Evolutionary conservation across 495 filamentous ascomycete species (phyloP), one percentile per base, ranked within the genome.

Genomic region (Glutinoglossum americanum): DNA sequence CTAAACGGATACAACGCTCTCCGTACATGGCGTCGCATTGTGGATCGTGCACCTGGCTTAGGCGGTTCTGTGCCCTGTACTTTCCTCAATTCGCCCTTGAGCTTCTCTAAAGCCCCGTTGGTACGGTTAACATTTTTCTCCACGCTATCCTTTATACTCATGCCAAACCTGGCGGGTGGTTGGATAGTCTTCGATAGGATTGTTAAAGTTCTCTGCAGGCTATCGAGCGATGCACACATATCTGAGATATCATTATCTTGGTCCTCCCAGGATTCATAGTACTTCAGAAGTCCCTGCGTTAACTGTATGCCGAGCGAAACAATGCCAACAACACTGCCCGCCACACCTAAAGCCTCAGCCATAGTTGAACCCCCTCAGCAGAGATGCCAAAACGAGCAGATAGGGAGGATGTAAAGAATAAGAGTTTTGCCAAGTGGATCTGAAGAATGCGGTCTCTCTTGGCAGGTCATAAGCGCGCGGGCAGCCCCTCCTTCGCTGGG

Each of bases 31-130:
- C 56, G 56, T 57, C 56, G 56, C 56, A 57, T 57, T 57, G 35
- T 37, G 35, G 56, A 57, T 57, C 56, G 56, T 37, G 56, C 56
- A 57, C 56, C 56, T 57, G 28, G 56, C 28, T 48, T 19, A 23
- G 37, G 56, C 54, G 41, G 47, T 57, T 57, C 56, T 15, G 56
- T 57, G 56, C 56, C 28, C 35, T 57, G 56, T 48, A 48, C 56
- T 57, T 57, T 57, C 54, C 41, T 57, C 54, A 57, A 57, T 48
- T 57, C 56, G 56, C 54, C 56, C 21, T 57, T 57, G 35, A 57
- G 56, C 56, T 57, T 48, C 41, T 57, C 41, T 53, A 47, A 41
- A 48, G 56, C 56, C 56, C n/a, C 56, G 11, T 45, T 48, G 35
- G 54, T 57, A 57, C 33, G 37, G 33, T 57, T 32, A 48, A 57